phyloP scores from a whole-genome alignment of 2,329 filamentous ascomycete genomes.

The Ophiostoma himal-ulmi region DNA sequence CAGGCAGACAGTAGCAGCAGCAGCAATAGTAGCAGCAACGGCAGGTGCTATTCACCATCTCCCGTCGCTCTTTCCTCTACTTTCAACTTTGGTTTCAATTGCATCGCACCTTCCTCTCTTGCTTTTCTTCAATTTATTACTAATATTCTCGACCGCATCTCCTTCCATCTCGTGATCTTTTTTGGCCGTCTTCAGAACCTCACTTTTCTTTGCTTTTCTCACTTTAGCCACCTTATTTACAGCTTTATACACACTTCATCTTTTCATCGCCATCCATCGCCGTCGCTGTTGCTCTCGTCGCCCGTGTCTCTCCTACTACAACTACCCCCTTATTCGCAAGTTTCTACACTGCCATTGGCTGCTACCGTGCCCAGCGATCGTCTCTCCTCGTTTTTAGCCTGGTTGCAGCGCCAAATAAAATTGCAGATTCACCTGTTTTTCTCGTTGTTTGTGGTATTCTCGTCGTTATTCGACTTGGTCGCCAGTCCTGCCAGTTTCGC shows the following conservation, averaged over 20 bases:
- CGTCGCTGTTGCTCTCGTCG: not conserved
- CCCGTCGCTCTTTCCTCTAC: slow-evolving; percentile 4
- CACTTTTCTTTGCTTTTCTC: not conserved
- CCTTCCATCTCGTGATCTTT: not conserved
- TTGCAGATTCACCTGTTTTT: slow-evolving; percentile 20
- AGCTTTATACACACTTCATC: too few species aligned
- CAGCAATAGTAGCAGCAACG: not conserved
- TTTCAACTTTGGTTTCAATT: not conserved
- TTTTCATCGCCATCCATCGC: not conserved
- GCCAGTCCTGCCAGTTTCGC: slow-evolving; percentile 4
- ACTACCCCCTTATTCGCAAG: not conserved
- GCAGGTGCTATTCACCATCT: not conserved
- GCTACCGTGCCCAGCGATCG: slow-evolving; percentile 16
- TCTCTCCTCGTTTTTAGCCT: slow-evolving; percentile 17
- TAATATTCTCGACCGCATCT: not conserved
- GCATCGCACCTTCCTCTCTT: not conserved
- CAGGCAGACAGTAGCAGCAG: not conserved
- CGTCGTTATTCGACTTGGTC: not conserved
- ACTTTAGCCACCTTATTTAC: not conserved
- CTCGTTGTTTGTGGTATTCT: not conserved
- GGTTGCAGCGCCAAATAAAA: slow-evolving; percentile 21
- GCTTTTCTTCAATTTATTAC: not conserved
- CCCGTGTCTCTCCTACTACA: not conserved
- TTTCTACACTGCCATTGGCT: slow-evolving; percentile 22
- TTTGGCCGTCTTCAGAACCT: not conserved